These are phyloP conservation scores for Talaromyces adpressus DNA, from an alignment of 495 filamentous ascomycete species.

Conservation along the genomic window DNA sequence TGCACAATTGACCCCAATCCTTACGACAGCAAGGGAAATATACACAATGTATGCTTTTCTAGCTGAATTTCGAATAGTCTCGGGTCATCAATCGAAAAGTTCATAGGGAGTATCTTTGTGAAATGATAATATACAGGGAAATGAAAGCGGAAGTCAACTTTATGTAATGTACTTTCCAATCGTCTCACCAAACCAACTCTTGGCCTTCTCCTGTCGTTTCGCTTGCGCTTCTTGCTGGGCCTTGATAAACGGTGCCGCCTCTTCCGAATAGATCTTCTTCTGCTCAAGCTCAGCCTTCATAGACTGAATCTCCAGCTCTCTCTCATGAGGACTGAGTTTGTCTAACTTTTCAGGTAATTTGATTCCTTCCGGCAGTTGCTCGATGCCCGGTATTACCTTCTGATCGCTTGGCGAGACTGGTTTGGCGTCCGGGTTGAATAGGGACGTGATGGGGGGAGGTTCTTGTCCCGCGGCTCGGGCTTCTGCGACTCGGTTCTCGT, in stretches of 20 bases:
- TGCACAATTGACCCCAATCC: not conserved
- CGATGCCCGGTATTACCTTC: constrained; percentile 22
- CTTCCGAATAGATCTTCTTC: constrained; percentile 44
- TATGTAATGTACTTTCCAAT: constrained; percentile 40
- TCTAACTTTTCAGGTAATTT: constrained; percentile 48
- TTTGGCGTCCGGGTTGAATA: constrained; percentile 31
- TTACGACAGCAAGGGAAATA: not conserved
- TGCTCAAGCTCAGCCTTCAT: constrained; percentile 54
- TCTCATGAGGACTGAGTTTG: constrained; percentile 52
- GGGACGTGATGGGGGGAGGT: constrained; percentile 30
- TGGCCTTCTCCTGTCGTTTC: constrained; percentile 52
- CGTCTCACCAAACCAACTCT: constrained; percentile 45
- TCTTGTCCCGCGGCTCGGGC: constrained; percentile 55
- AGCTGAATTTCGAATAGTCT: too few relatives aligned
- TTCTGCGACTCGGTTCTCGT: constrained; percentile 60
- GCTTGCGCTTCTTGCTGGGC: constrained; percentile 49
- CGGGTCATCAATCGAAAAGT: not conserved
- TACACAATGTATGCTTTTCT: not conserved
- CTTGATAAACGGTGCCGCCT: constrained; percentile 47
- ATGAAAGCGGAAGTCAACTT: not conserved
- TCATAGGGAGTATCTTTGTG: not conserved
- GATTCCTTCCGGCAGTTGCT: constrained; percentile 26
- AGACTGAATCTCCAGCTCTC: constrained; percentile 59
- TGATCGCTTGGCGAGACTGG: constrained; percentile 1
- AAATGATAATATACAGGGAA: not conserved